Base-by-base conservation (phyloP, 345 rosid genomes). In the Microthlaspi erraticum region DNA sequence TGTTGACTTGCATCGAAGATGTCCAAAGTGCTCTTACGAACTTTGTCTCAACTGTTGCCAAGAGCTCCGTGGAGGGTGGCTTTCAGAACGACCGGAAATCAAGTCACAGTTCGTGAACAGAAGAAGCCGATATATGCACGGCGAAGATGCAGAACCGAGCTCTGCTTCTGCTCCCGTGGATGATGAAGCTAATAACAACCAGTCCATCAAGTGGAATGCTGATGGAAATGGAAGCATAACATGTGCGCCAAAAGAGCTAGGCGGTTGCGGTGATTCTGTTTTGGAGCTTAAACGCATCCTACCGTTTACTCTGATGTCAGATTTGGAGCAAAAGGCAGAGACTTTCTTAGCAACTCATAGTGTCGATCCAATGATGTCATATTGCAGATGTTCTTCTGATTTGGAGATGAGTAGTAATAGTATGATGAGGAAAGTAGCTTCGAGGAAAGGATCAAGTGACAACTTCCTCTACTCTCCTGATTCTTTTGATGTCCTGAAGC, bases 1-100 rank as follows among this genome's bases (percentile, higher is more conserved):
- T 55, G 78, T 82, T n/a, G 97, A 94, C 84, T 81, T 88, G 49
- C 96, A 94, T 71, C 82, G 98, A 23, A 81, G 98, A 78, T 94
- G 98, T 64, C 80, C 85, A 23, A 86, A 81, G 2, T 91, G 99
- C 68, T 71, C 83, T 19, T 88, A 81, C 65, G 99, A 94, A 75
- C 83, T 91, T 31, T 94, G 98, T 77, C 89, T 94, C 34, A 72
- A 70, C 46, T 94, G 99, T 71, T 94, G 98, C 75, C 81, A 75
- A 82, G 99, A 94, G 66, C 78, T 89, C 63, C 96, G 89, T 41
- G 74, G 63, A 69, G 84, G 87, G 26, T 68, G 60, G 68, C 79
- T 87, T 65, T 59, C 68, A 46, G 78, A 69, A 56, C 83, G 79
- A 38, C 68, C 70, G 43, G 89, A 84, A 72, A 32, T 82, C 32